Percentiles rank a stretch among this genome's conserved stretches.
phyloP scores from a whole-genome alignment of 1,284 basidiomycete genomes.

The Volvariella surrecta region DNA sequence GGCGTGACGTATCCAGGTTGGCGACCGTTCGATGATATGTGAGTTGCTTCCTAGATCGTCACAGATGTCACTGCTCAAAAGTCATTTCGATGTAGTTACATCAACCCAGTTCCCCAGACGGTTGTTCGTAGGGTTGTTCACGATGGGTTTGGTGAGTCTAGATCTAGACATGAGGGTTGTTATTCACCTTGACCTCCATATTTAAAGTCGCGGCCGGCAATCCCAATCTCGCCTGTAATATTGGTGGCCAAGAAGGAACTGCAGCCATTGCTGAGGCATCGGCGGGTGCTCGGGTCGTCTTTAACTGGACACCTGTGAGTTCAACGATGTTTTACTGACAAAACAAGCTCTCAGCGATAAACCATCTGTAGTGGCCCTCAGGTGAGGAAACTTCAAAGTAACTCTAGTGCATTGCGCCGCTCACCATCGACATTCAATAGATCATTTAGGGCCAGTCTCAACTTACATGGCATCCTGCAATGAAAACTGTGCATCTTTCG shows the following conservation, averaged over 20 bases:
- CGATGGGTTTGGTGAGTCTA: constrained; percentile 23
- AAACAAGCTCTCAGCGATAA: neutral
- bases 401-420: constrained; percentile 3
- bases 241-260: constrained; percentile 24
- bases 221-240: constrained; percentile 25
- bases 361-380: constrained; percentile 24
- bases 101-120: constrained; percentile 15
- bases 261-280: constrained; percentile 19
- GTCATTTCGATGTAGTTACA: constrained; percentile 15
- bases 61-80: constrained; percentile 1
- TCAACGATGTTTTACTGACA: neutral
- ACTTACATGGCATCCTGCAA: constrained; percentile 32
- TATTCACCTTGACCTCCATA: neutral
- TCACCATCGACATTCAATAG: constrained; percentile 14
- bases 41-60: constrained; percentile 8
- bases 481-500: constrained; percentile 26
- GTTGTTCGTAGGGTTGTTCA: constrained; percentile 24
- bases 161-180: neutral
- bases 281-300: constrained; percentile 25
- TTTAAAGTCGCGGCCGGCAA: constrained; percentile 18
- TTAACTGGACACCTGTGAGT: constrained; percentile 29
- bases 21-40: constrained; percentile 30
- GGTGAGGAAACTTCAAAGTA: constrained; percentile 18
- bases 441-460: constrained; percentile 31
- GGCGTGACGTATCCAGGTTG: constrained; percentile 25